These are phyloP conservation scores for Coniosporium apollinis DNA, from an alignment of 495 filamentous ascomycete species.

Conservation along the genomic window DNA sequence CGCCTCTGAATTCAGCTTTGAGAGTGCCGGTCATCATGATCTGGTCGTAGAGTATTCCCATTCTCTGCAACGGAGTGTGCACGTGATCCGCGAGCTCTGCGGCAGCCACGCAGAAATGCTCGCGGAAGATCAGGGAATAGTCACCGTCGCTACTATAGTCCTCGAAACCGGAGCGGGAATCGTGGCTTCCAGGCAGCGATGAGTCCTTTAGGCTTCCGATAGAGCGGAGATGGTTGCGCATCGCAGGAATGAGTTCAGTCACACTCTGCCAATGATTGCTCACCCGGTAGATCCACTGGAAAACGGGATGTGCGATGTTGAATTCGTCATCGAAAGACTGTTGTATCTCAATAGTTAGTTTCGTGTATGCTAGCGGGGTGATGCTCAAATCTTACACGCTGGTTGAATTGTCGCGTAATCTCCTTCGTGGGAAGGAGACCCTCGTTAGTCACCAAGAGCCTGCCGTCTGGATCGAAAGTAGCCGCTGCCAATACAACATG, in stretches of 20 bases:
- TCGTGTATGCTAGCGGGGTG: neutral
- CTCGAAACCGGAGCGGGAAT: slow-evolving; percentile 4
- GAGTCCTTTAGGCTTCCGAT: slow-evolving; percentile 8
- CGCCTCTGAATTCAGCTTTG: slow-evolving; percentile 20
- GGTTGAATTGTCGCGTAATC: slow-evolving; percentile 63
- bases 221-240: slow-evolving; percentile 35
- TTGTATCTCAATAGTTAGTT: neutral
- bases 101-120: slow-evolving; percentile 70
- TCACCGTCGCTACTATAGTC: slow-evolving; percentile 25
- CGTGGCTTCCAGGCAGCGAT: slow-evolving; percentile 7
- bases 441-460: slow-evolving; percentile 62
- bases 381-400: slow-evolving; percentile 30
- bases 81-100: slow-evolving; percentile 51
- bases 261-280: slow-evolving; percentile 59
- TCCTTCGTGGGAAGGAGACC: slow-evolving; percentile 67
- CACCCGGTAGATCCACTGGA: slow-evolving; percentile 74
- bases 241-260: slow-evolving; percentile 47
- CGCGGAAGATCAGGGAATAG: slow-evolving; percentile 67
- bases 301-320: slow-evolving; percentile 58
- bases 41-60: slow-evolving; percentile 65
- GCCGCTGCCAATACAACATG: slow-evolving; percentile 63
- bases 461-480: slow-evolving; percentile 57
- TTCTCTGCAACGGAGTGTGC: slow-evolving; percentile 39
- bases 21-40: slow-evolving; percentile 43
- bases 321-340: slow-evolving; percentile 62